phyloP scores from a whole-genome alignment of 352 stramenopile species.

The Plasmopara viticola region DNA sequence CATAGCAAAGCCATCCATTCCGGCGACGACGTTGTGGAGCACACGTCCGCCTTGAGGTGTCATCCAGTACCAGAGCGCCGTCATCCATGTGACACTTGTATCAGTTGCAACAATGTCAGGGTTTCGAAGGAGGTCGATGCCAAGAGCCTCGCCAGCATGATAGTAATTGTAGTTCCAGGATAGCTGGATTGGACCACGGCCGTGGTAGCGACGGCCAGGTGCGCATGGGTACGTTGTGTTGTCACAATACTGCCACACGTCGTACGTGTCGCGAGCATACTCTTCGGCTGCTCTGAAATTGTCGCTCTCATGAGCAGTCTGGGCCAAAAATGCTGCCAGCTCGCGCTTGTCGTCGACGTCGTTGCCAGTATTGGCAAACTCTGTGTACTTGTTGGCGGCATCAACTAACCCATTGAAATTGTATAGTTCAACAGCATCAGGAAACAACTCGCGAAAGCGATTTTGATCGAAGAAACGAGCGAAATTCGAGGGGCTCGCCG shows the following conservation, averaged over 20 bases:
- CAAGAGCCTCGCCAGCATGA: conserved; percentile 25
- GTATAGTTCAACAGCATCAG: conserved; percentile 35
- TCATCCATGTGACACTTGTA: conserved; percentile 35
- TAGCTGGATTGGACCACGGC: conserved; percentile 43
- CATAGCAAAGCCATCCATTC: conserved; percentile 30
- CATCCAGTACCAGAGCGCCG: conserved; percentile 52
- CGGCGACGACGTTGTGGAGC: conserved; percentile 38
- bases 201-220: no score
- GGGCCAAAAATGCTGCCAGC: conserved; percentile 39
- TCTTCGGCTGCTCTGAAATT: conserved; percentile 38
- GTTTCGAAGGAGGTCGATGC: conserved; percentile 32
- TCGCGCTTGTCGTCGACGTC: conserved; percentile 35
- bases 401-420: conserved; percentile 35
- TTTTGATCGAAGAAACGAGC: conserved; percentile 33
- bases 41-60: conserved; percentile 32
- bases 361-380: conserved; percentile 41
- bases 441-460: no score
- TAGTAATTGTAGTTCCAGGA: conserved; percentile 60
- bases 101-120: conserved; percentile 37
- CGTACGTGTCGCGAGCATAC: conserved; percentile 37
- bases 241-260: no score
- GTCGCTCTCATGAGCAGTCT: conserved; percentile 38
- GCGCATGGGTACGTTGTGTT: no score
- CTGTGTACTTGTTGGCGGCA: conserved; percentile 32
- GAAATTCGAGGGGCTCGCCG: conserved; percentile 12